These are phyloP conservation scores for Cydonia oblonga DNA, from an alignment of 331 rosid species.

Conservation along the genomic window DNA sequence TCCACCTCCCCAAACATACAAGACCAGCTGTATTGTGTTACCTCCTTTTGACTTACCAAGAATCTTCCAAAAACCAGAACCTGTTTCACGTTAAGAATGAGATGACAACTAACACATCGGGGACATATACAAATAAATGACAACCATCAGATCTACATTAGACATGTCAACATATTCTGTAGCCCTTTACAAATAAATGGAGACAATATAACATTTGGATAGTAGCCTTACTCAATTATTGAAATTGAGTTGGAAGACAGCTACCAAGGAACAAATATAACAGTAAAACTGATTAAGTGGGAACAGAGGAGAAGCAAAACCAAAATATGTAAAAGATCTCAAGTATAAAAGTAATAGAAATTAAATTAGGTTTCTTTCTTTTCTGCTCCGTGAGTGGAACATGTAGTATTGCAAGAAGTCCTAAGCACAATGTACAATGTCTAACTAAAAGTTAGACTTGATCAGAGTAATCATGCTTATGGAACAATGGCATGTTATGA, in stretches of 20 bases:
- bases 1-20: slow-evolving; percentile 95
- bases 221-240: no score
- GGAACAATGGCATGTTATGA: not conserved
- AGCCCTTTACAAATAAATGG: not conserved
- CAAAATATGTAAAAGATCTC: no score
- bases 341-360: not conserved
- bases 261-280: no score
- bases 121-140: not conserved
- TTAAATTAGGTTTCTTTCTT: not conserved
- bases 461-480: not conserved
- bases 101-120: not conserved
- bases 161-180: not conserved
- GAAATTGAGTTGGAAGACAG: no score
- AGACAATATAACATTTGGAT: not conserved
- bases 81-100: slow-evolving; percentile 26
- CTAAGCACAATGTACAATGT: not conserved
- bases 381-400: not conserved
- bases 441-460: not conserved
- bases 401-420: not conserved
- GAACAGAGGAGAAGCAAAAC: no score
- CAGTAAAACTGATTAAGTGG: no score
- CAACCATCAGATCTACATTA: not conserved
- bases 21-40: slow-evolving; percentile 46
- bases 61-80: slow-evolving; percentile 62
- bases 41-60: slow-evolving; percentile 40